Base-by-base conservation (phyloP, 139 green algal genomes). In the Desmodesmus armatus region DNA sequence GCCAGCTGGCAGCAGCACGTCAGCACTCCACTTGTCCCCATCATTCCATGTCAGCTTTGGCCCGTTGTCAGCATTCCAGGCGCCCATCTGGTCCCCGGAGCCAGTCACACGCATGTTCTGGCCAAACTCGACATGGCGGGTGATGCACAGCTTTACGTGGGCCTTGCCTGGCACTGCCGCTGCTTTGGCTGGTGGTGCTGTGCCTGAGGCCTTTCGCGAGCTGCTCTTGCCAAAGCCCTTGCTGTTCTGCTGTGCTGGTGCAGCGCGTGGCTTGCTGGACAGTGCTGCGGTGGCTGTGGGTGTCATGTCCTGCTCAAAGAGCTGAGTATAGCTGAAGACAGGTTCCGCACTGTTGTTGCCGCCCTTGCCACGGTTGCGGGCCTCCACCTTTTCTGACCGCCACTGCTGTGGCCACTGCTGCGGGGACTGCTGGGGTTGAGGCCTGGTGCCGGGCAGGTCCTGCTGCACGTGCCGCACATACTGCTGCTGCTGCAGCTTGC, bases 1-100 rank as follows among this genome's bases (percentile, higher is more conserved):
- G 49, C 74, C 74, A 13, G 51, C 74, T 35, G 51, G 44, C 74
- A 82, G 74, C 74, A 23, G 17, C 19, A 55, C 74, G 5, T 51
- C 41, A 13, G 51, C 74, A 37, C 44, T 82, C 74, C 74, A 82
- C 21, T 33, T 27, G 51, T 82, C 49, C 21, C 37, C 33, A 29
- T 69, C 60, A 29, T 49, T 11, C 74, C 74, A 82, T 19, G 25
- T 51, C 74, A 82, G 33, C 4, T 49, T 5, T 25, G 19, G 51
- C 21, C 51, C 74, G 21, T 55, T 40, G 4, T 13, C 37, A 9
- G 74, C 47, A 21, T 82, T 33, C 74, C 74, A 82, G 47, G 51
- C 25, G 23, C 74, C 74, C 6, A 82, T 19, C 6, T 19, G 25
- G 2, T 39, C 39, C 39, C 49, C n/a, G 39, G 37, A 37, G 33